Percentiles rank a stretch among this genome's conserved stretches.
phyloP scores from a whole-genome alignment of 2,329 filamentous ascomycete species.

The Purpureocillium lavendulum region DNA sequence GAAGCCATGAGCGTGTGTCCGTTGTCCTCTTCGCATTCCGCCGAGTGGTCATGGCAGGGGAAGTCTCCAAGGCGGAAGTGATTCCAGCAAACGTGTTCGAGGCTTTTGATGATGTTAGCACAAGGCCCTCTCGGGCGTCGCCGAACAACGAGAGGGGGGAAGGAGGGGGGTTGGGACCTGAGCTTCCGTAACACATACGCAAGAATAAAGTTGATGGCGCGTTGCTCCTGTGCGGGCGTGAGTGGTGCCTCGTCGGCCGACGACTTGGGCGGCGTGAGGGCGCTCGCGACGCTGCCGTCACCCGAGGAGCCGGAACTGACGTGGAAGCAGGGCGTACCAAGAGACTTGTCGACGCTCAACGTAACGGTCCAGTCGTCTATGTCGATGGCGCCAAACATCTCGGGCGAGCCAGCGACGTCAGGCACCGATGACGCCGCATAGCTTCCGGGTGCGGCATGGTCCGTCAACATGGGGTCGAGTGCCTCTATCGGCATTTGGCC shows the following conservation, averaged over 20 bases:
- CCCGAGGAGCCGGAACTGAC: constrained; percentile 19
- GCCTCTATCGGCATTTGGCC: too few relatives aligned
- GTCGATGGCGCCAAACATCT: constrained; percentile 25
- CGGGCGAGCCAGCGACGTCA: constrained; percentile 5
- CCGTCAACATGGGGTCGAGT: constrained; percentile 3
- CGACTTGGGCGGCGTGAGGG: constrained; percentile 10
- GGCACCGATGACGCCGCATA: neutral
- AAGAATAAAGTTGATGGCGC: constrained; percentile 45
- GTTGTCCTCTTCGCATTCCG: constrained; percentile 18
- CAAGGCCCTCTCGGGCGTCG: too few relatives aligned
- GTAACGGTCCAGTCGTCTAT: constrained; percentile 30
- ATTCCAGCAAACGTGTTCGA: constrained; percentile 45
- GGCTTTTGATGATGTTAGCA: constrained; percentile 19
- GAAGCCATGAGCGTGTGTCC: constrained; percentile 38
- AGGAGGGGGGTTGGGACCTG: neutral
- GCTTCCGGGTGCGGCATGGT: neutral
- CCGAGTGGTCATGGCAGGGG: constrained; percentile 18
- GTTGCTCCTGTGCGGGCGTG: constrained; percentile 31
- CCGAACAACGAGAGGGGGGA: neutral
- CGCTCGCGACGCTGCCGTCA: constrained; percentile 10
- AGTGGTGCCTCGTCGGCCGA: constrained; percentile 15
- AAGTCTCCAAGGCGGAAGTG: constrained; percentile 36
- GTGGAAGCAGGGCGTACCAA: constrained; percentile 34
- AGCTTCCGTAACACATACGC: constrained; percentile 27
- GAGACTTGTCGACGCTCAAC: constrained; percentile 29